These are phyloP conservation scores for Withania somnifera DNA, from an alignment of 305 asterid species.

Conservation along the genomic window DNA sequence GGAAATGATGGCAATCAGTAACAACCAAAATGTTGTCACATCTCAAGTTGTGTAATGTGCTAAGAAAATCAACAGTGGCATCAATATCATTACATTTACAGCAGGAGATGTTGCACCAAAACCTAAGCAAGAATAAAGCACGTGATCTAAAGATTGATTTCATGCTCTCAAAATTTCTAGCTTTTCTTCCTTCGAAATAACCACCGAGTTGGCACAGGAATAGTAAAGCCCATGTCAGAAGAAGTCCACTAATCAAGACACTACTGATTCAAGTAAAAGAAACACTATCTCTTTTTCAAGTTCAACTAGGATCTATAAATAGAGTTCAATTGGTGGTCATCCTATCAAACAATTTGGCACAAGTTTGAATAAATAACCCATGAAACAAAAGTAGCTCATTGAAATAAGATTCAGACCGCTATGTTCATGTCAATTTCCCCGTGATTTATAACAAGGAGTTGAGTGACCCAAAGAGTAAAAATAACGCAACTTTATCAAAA, in stretches of 20 bases:
- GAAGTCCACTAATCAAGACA: neutral
- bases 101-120: neutral
- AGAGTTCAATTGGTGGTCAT: neutral
- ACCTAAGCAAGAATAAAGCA: neutral
- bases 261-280: neutral
- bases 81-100: neutral
- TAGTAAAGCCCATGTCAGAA: neutral
- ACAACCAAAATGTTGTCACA: neutral
- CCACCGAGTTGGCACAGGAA: neutral
- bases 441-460: neutral
- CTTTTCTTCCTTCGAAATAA: neutral
- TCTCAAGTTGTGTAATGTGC: neutral
- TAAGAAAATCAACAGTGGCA: neutral
- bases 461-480: neutral
- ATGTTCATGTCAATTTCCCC: neutral
- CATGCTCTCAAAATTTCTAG: neutral
- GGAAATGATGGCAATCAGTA: neutral
- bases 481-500: neutral
- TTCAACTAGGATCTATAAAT: neutral
- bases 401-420: neutral
- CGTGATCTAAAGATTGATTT: neutral
- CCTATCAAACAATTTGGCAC: neutral
- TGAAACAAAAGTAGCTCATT: neutral
- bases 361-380: neutral
- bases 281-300: neutral